Evolutionary conservation across 2,329 filamentous ascomycete genomes (phyloP).

Genomic region (Ophiocordyceps camponoti-floridani): DNA sequence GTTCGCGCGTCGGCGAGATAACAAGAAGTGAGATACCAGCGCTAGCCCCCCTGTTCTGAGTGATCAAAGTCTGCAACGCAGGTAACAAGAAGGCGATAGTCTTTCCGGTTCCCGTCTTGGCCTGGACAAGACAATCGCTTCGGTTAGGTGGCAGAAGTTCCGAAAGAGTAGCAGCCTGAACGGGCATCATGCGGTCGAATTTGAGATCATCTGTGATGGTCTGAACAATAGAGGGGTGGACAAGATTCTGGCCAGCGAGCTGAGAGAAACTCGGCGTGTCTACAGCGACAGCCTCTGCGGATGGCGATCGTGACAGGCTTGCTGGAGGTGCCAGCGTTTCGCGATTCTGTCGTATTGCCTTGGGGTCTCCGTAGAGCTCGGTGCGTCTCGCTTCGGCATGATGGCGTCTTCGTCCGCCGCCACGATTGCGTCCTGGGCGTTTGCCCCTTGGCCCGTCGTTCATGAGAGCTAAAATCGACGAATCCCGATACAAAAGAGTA

Average conservation of each 20-base stretch:
- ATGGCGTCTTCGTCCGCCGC: not conserved
- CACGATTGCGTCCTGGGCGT: not conserved
- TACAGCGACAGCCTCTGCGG: slow-evolving; percentile 14
- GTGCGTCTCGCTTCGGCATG: not conserved
- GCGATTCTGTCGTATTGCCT: no score
- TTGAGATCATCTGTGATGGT: slow-evolving; percentile 29
- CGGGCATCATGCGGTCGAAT: slow-evolving; percentile 35
- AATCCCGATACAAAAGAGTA: no score
- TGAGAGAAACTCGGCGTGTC: slow-evolving; percentile 29
- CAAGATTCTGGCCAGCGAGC: slow-evolving; percentile 19
- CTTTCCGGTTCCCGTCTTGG: slow-evolving; percentile 77
- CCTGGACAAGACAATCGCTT: slow-evolving; percentile 51
- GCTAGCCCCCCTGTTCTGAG: slow-evolving; percentile 12
- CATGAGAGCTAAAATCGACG: not conserved
- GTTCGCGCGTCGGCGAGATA: slow-evolving; percentile 52
- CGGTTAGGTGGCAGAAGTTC: slow-evolving; percentile 26
- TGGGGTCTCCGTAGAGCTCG: slow-evolving; percentile 3
- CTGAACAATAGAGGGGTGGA: slow-evolving; percentile 27
- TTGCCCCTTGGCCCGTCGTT: not conserved
- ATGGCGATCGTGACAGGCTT: no score
- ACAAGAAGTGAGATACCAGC: slow-evolving; percentile 41
- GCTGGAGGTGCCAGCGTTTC: no score
- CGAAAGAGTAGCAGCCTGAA: slow-evolving; percentile 32
- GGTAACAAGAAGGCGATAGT: slow-evolving; percentile 71
- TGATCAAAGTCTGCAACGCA: slow-evolving; percentile 61